Percentiles rank a stretch among this genome's conserved stretches.
Evolutionary conservation across 2,329 filamentous ascomycete genomes (phyloP).

Genomic region (Penicillium capsulatum): DNA sequence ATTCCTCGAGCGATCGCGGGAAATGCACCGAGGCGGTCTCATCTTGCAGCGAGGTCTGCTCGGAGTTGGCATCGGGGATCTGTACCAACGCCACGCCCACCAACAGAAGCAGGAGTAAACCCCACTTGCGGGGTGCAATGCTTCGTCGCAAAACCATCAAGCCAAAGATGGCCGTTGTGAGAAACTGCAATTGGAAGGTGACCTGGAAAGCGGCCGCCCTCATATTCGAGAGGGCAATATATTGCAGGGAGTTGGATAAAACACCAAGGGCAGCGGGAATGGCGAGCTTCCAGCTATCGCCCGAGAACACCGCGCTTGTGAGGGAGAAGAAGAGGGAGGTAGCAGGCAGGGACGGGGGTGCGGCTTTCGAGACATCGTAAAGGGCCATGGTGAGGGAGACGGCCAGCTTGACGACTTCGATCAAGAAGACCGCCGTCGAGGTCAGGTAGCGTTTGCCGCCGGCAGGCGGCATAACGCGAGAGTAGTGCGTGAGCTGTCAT

Average conservation of each 20-base stretch:
- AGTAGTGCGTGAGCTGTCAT: slow-evolving; percentile 82
- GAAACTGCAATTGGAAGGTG: slow-evolving; percentile 89
- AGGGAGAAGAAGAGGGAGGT: slow-evolving; percentile 77
- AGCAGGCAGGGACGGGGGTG: slow-evolving; percentile 73
- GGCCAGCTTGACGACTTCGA: slow-evolving; percentile 84
- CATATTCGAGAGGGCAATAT: slow-evolving; percentile 83
- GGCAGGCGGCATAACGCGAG: slow-evolving; percentile 80
- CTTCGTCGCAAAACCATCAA: slow-evolving; percentile 69
- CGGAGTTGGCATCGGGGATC: slow-evolving; percentile 60
- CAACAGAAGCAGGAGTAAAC: slow-evolving; percentile 72
- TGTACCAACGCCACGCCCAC: slow-evolving; percentile 82
- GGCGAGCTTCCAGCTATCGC: slow-evolving; percentile 91
- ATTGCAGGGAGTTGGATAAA: slow-evolving; percentile 88
- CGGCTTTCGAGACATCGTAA: slow-evolving; percentile 75
- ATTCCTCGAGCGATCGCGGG: slow-evolving; percentile 72
- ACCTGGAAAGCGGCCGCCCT: slow-evolving; percentile 92
- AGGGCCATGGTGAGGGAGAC: slow-evolving; percentile 83
- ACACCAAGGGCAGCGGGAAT: slow-evolving; percentile 87
- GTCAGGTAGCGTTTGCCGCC: slow-evolving; percentile 86
- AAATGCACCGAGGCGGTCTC: slow-evolving; percentile 65
- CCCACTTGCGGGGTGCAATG: slow-evolving; percentile 71
- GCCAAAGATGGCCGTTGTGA: slow-evolving; percentile 84
- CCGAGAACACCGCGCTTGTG: slow-evolving; percentile 74
- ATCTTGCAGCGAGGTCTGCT: slow-evolving; percentile 50
- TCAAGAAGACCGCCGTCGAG: slow-evolving; percentile 89